Evolutionary conservation across 768 basidiomycete genomes (phyloP).

Genomic region (Mycena rebaudengoi): DNA sequence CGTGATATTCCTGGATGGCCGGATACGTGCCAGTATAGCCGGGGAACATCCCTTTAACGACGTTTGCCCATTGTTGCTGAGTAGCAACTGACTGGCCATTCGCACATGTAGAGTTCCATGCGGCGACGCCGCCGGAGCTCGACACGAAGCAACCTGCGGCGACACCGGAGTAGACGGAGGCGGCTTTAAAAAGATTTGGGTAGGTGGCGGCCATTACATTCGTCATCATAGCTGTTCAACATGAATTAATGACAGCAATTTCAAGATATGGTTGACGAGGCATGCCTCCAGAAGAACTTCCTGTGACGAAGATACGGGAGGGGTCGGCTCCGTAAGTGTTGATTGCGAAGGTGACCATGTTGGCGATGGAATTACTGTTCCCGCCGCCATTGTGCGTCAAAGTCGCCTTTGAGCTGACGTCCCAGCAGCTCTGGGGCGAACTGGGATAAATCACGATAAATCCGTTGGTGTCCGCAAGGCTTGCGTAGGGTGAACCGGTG

Average conservation of each 20-base stretch:
- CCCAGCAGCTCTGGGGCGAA: slow-evolving; percentile 62
- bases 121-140: slow-evolving; percentile 44
- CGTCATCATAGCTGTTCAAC: slow-evolving; percentile 66
- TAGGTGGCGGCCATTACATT: slow-evolving; percentile 62
- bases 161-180: slow-evolving; percentile 59
- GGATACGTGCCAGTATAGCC: slow-evolving; percentile 62
- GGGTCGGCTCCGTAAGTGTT: slow-evolving; percentile 55
- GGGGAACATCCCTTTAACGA: slow-evolving; percentile 55
- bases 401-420: slow-evolving; percentile 57
- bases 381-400: slow-evolving; percentile 64
- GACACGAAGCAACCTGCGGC: slow-evolving; percentile 59
- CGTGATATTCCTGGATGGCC: slow-evolving; percentile 64
- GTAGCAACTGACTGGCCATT: slow-evolving; percentile 53
- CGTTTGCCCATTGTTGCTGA: slow-evolving; percentile 55
- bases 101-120: slow-evolving; percentile 60
- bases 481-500: slow-evolving; percentile 56
- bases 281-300: slow-evolving; percentile 59
- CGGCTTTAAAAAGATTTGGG: slow-evolving; percentile 62
- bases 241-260: background rate
- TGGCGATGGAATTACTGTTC: slow-evolving; percentile 61
- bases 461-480: slow-evolving; percentile 55
- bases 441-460: slow-evolving; percentile 62
- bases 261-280: background rate
- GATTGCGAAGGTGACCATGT: slow-evolving; percentile 57
- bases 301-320: slow-evolving; percentile 58